Evolutionary conservation across 1,284 basidiomycete species (phyloP).

Genomic region (Veloboletus limbatus): DNA sequence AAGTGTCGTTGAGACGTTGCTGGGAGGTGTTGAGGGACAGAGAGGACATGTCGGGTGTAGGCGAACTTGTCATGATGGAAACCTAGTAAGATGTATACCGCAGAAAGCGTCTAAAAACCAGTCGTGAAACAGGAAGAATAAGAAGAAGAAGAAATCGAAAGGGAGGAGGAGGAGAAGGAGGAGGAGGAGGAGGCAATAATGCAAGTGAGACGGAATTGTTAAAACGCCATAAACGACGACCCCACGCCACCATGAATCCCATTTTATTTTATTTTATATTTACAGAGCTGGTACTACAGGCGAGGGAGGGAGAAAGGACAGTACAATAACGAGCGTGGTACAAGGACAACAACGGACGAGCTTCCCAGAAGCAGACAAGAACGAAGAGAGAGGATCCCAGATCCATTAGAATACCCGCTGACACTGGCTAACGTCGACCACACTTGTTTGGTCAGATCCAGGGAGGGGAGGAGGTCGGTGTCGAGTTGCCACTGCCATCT

Average conservation of each 20-base stretch:
- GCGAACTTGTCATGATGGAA: slow-evolving; percentile 68
- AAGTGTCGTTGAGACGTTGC: slow-evolving; percentile 79
- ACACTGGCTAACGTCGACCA: slow-evolving; percentile 41
- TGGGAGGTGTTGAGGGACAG: slow-evolving; percentile 67
- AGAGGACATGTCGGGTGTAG: slow-evolving; percentile 70
- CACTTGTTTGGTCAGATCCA: slow-evolving; percentile 36
- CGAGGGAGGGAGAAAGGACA: no score
- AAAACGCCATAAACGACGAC: slow-evolving; percentile 16
- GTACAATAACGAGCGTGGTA: no score
- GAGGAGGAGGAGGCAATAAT: no score
- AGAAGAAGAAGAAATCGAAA: slow-evolving; percentile 7
- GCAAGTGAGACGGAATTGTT: no score
- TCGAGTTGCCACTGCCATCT: slow-evolving; percentile 7
- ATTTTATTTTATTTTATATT: no score
- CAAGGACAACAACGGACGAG: no score
- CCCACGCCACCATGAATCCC: slow-evolving; percentile 33
- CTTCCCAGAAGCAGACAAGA: no score
- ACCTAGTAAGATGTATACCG: no score
- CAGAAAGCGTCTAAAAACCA: no score
- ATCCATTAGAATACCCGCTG: no score
- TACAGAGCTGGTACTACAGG: no score
- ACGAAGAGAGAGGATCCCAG: no score
- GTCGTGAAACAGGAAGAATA: slow-evolving; percentile 8
- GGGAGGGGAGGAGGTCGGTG: slow-evolving; percentile 19
- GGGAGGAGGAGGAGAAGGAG: slow-evolving; percentile 1